Evolutionary conservation across 306 rosid species (phyloP), one percentile per base, ranked within the genome.

Genomic region (Vigna reflexopilosa): DNA sequence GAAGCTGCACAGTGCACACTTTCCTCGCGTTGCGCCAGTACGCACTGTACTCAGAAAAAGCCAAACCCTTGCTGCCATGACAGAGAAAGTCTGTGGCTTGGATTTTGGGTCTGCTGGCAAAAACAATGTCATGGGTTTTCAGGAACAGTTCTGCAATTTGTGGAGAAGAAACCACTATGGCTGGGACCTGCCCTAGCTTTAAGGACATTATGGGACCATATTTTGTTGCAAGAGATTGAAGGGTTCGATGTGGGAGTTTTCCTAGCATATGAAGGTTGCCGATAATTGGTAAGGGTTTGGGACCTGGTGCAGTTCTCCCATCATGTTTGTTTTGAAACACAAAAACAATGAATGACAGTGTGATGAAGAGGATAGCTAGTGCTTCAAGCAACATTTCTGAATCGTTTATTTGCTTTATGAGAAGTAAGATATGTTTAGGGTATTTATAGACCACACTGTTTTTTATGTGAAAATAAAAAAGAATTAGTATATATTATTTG

Each of bases 261-360:
- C 93, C 89, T 10, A 89, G n/a, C 74, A 82, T n/a, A 77, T 89
- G 79, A 3, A 87, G 77, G 84, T 79, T 76, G 9, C 88, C 86
- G 7, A 85, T 71, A 7, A 85, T 16, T 0, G 90, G 89, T 13
- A 81, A 51, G 20, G 82, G 55, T 19, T 5, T 48, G 0, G 90
- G 87, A 20, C 91, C 84, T 10, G 87, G 91, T 9, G 89, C 85
- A 2, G 10, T 50, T 36, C 7, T 36, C 2, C 42, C 42, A 28
- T 2, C 6, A 78, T 36, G 11, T 9, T 45, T 45, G 0, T 83
- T 2, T 42, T 42, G 19, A 2, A 10, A 4, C 13, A 11, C 15
- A 3, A 12, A 2, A 42, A 42, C 2, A 52, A 67, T 28, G 72
- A 48, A 51, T 13, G 63, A 51, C 14, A 76, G 30, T 12, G 2